Evolutionary conservation across 1,284 basidiomycete genomes (phyloP).

Genomic region (Xanthoconium separans): DNA sequence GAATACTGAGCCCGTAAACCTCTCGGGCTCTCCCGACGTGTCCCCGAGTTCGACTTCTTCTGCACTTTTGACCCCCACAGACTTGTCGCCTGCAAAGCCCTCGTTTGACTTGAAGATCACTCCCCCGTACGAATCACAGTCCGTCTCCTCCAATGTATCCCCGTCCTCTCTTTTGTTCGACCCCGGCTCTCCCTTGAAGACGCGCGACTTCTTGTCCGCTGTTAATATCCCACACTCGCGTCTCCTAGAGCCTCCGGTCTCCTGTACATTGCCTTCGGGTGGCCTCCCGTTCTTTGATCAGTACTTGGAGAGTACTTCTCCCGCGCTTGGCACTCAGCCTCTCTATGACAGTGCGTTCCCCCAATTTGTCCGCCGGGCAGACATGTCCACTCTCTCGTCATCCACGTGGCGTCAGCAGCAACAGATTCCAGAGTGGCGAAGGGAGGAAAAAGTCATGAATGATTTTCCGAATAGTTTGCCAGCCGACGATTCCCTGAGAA

Average conservation of each 20-base stretch:
- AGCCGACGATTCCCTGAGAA: slow-evolving; percentile 28
- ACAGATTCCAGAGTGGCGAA: slow-evolving; percentile 31
- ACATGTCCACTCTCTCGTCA: slow-evolving; percentile 14
- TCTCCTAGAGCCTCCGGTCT: slow-evolving; percentile 29
- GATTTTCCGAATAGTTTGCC: slow-evolving; percentile 21
- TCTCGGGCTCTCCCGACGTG: slow-evolving; percentile 57
- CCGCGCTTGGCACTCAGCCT: slow-evolving; percentile 35
- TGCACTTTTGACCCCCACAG: slow-evolving; percentile 63
- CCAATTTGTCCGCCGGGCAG: slow-evolving; percentile 23
- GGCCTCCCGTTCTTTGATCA: slow-evolving; percentile 51
- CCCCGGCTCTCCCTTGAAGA: slow-evolving; percentile 38
- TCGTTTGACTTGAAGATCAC: slow-evolving; percentile 56
- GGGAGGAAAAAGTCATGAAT: slow-evolving; percentile 22
- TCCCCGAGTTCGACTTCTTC: slow-evolving; percentile 68
- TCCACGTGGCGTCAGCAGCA: slow-evolving; percentile 28
- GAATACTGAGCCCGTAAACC: slow-evolving; percentile 42
- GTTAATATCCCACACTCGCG: slow-evolving; percentile 33
- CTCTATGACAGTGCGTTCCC: slow-evolving; percentile 38
- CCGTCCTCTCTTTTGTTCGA: slow-evolving; percentile 44
- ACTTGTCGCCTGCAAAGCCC: slow-evolving; percentile 59
- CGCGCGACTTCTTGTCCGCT: slow-evolving; percentile 38
- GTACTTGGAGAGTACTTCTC: slow-evolving; percentile 44
- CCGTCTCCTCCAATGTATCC: slow-evolving; percentile 32
- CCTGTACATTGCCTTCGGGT: slow-evolving; percentile 34
- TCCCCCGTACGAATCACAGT: slow-evolving; percentile 47